Percentiles rank a stretch among this genome's conserved stretches.
Conservation (phyloP, 2,329 filamentous ascomycete genomes). For the Nakataea oryzae region DNA sequence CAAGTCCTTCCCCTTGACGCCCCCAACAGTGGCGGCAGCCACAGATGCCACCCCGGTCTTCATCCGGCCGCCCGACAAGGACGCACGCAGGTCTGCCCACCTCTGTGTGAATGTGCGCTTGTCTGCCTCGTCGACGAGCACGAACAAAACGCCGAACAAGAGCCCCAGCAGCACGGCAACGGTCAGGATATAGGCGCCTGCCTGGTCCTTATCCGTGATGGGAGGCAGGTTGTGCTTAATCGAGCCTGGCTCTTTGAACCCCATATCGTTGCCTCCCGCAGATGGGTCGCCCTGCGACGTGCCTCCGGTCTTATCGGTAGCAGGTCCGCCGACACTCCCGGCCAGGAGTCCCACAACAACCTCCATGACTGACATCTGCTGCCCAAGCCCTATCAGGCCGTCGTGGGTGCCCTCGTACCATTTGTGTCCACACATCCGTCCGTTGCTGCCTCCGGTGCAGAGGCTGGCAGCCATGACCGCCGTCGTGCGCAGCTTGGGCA, state of each 20-base stretch:
- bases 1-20: background rate
- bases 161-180: conserved; percentile 4
- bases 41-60: background rate
- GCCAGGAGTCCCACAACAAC: conserved; percentile 53
- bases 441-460: conserved; percentile 45
- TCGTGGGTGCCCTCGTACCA: conserved; percentile 35
- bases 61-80: background rate
- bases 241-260: conserved; percentile 18
- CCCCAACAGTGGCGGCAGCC: background rate
- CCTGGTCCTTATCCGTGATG: conserved; percentile 51
- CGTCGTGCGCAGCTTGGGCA: conserved; percentile 41
- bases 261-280: conserved; percentile 35
- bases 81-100: conserved; percentile 3
- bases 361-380: conserved; percentile 62
- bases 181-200: conserved; percentile 58
- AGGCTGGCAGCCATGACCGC: conserved; percentile 46
- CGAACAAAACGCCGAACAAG: conserved; percentile 5
- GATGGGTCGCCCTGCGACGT: conserved; percentile 36
- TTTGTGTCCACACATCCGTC: conserved; percentile 47
- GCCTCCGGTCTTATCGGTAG: conserved; percentile 33
- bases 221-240: conserved; percentile 15
- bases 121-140: conserved; percentile 5
- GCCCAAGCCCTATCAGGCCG: conserved; percentile 51
- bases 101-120: background rate
- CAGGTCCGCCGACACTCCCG: conserved; percentile 23